Evolutionary conservation across 441 rosid genomes (phyloP).

Genomic region (Gossypium schwendimanii): DNA sequence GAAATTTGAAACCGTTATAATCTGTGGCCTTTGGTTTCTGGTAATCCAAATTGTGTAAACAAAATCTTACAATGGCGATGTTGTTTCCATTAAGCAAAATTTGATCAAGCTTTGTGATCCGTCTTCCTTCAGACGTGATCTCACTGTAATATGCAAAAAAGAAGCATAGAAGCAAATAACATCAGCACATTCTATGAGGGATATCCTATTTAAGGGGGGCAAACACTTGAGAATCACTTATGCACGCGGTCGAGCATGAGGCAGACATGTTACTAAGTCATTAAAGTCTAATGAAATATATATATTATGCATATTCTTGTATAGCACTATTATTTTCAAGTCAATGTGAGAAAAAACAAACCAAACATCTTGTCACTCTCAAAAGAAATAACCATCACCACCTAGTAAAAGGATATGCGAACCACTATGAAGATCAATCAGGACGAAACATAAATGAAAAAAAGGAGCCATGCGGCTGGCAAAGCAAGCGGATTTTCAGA

Average conservation of each 20-base stretch:
- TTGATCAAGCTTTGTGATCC: constrained; percentile 95
- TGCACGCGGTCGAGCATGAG: background rate
- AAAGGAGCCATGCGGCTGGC: background rate
- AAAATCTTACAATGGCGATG: constrained; percentile 72
- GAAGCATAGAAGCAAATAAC: constrained; percentile 3
- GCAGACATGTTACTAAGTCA: background rate
- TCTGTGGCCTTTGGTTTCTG: background rate
- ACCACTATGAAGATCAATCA: background rate
- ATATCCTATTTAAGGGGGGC: background rate
- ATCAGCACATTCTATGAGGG: background rate
- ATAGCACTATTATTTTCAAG: background rate
- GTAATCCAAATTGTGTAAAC: too few species aligned
- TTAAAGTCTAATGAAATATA: background rate
- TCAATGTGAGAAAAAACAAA: constrained; percentile 1
- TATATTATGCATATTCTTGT: background rate
- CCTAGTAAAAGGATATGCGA: background rate
- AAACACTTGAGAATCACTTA: background rate
- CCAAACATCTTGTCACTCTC: background rate
- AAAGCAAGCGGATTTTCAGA: background rate
- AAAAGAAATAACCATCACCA: background rate
- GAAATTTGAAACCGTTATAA: background rate
- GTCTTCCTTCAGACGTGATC: constrained; percentile 81
- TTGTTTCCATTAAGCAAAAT: constrained; percentile 91
- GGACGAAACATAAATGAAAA: background rate
- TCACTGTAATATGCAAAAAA: constrained; percentile 40